Base-by-base conservation (phyloP, 495 filamentous ascomycete species). In the Aspergillus diversus region DNA sequence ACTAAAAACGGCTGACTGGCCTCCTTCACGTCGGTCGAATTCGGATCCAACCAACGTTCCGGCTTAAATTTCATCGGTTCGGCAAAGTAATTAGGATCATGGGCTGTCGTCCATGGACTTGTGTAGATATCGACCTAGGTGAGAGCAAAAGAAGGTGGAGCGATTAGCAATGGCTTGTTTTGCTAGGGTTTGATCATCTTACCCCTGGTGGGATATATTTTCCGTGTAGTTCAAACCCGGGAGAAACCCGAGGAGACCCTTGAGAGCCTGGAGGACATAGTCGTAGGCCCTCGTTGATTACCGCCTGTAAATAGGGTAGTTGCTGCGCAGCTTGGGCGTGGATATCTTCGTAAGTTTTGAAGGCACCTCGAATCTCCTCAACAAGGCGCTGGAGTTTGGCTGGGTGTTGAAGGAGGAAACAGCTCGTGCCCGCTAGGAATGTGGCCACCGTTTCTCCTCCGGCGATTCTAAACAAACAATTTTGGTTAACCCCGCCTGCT, bases 381-480 rank as follows among this genome's bases (percentile, higher is more conserved):
- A 31, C 11, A 8, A 65, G 39, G 4, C 69, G 57, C 13, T 69
- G 71, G 0, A 86, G 71, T 35, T 74, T 79, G 15, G 48, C 32
- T 2, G 72, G 71, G 17, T 72, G 68, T 5, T 66, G 71, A 4
- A 80, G 66, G 3, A 83, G 59, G 39, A 73, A 66, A 47, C 67
- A 80, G 0, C 72, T 76, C 0, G 65, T 66, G 7, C 64, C 75
- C 1, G 73, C 68, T 12, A 83, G 64, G 7, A 67, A 57, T 0
- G 77, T 80, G 0, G 79, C 76, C 7, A 77, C 79, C 0, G 80
- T 83, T 59, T 83, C 82, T 49, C 71, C 75, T 0, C 81, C 81
- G 5, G 82, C 80, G 7, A 75, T 66, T 1, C 83, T 71, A 49
- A 31, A 33, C 15, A 33, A 27, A 31, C 5, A n/a, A n/a, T 50